phyloP scores from a whole-genome alignment of 306 rosid genomes.

The Myrica gale region DNA sequence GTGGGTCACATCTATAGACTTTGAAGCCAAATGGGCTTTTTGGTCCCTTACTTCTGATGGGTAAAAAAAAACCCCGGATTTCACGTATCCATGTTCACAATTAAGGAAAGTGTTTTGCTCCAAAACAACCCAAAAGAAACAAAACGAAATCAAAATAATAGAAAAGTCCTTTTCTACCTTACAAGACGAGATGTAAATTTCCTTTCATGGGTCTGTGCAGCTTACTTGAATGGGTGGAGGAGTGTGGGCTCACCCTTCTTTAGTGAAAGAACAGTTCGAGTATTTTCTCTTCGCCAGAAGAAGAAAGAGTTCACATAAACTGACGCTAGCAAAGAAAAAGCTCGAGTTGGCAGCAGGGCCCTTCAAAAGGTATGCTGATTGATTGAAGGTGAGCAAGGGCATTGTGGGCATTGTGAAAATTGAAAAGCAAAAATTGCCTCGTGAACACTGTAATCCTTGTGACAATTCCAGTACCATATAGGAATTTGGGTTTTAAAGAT shows the following conservation, averaged over 20 bases:
- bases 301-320: neutral
- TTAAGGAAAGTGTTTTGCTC: slow-evolving; percentile 3
- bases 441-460: neutral
- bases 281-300: neutral
- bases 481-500: slow-evolving; percentile 8
- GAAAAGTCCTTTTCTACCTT: slow-evolving; percentile 24
- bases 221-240: slow-evolving; percentile 29
- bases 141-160: too few species aligned
- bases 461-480: neutral
- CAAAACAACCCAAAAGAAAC: neutral
- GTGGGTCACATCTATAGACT: slow-evolving; percentile 5
- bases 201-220: slow-evolving; percentile 21
- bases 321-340: neutral
- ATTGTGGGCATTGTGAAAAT: neutral
- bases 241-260: neutral
- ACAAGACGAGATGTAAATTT: slow-evolving; percentile 23
- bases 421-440: neutral
- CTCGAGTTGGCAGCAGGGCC: neutral
- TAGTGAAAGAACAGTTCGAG: neutral
- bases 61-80: slow-evolving; percentile 43
- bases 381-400: neutral
- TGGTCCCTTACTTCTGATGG: neutral
- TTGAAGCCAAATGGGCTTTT: slow-evolving; percentile 27
- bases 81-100: slow-evolving; percentile 39
- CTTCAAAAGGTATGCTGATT: neutral